Conservation (phyloP, 257 asterid genomes). For the Ilex asprella region DNA sequence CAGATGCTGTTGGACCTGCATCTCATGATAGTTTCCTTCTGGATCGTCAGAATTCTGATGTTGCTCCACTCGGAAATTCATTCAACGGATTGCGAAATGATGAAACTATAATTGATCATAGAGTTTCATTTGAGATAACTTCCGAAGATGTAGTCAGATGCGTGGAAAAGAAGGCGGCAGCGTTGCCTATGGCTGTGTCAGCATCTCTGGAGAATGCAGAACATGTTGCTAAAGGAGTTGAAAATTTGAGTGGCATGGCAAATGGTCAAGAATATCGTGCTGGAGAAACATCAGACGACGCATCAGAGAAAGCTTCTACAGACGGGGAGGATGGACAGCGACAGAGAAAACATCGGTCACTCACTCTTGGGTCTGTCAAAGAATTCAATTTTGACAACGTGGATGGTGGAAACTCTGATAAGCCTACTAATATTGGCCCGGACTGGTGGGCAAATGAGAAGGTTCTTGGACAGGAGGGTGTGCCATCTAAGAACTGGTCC, state of each 20-base stretch:
- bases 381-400: slow-evolving; percentile 75
- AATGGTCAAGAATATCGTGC: slow-evolving; percentile 14
- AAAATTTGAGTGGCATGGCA: slow-evolving; percentile 13
- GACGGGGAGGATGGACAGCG: slow-evolving; percentile 30
- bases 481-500: slow-evolving; percentile 29
- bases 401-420: slow-evolving; percentile 39
- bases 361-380: slow-evolving; percentile 71
- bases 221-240: slow-evolving; percentile 11
- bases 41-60: slow-evolving; percentile 44
- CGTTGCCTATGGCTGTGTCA: slow-evolving; percentile 19
- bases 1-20: slow-evolving; percentile 43
- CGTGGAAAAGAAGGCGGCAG: slow-evolving; percentile 47
- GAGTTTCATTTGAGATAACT: slow-evolving; percentile 80
- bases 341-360: slow-evolving; percentile 45
- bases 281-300: slow-evolving; percentile 25
- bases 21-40: slow-evolving; percentile 21
- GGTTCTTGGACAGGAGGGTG: slow-evolving; percentile 23
- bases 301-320: slow-evolving; percentile 22
- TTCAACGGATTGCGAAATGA: slow-evolving; percentile 25
- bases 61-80: slow-evolving; percentile 31
- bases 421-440: slow-evolving; percentile 34
- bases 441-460: slow-evolving; percentile 74
- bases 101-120: slow-evolving; percentile 32
- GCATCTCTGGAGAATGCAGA: slow-evolving; percentile 28
- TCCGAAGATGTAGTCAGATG: slow-evolving; percentile 59